Conservation (phyloP, 192 early-diverging fungal genomes). For the Backusella mclennaniae region DNA sequence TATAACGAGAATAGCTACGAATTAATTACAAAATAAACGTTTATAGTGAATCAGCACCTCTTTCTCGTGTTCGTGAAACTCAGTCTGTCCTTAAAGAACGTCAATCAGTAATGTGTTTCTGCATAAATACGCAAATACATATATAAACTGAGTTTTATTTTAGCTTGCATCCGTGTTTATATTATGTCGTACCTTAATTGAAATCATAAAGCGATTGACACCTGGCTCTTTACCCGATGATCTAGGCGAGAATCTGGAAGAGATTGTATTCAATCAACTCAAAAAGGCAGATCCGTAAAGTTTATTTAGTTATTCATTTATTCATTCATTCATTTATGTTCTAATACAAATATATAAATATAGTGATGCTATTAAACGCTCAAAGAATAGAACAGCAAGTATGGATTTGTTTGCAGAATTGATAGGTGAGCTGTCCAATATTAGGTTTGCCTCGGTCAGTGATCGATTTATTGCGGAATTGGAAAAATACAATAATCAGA, state of each 20-base stretch:
- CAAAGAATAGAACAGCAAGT: conserved; percentile 81
- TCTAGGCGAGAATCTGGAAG: conserved; percentile 86
- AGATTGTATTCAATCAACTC: conserved; percentile 90
- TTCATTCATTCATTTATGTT: neutral
- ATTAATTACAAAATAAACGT: neutral
- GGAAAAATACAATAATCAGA: conserved; percentile 64
- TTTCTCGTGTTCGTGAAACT: conserved; percentile 46
- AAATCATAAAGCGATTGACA: conserved; percentile 77
- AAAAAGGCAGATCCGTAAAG: conserved; percentile 83
- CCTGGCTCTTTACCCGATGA: conserved; percentile 74
- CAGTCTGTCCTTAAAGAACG: conserved; percentile 60
- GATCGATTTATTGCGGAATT: conserved; percentile 92
- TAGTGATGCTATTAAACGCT: conserved; percentile 66
- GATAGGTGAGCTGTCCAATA: conserved; percentile 87
- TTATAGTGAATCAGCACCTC: conserved; percentile 32
- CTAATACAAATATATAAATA: neutral
- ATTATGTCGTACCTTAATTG: conserved; percentile 82
- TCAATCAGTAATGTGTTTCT: conserved; percentile 46
- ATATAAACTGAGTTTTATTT: conserved; percentile 1
- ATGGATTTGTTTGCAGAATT: conserved; percentile 89
- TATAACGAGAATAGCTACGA: neutral
- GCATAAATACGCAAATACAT: neutral
- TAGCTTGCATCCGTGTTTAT: conserved; percentile 80
- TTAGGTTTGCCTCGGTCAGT: conserved; percentile 90
- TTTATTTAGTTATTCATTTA: neutral